Conservation (phyloP, 768 basidiomycete genomes). For the Lactarius indigo region DNA sequence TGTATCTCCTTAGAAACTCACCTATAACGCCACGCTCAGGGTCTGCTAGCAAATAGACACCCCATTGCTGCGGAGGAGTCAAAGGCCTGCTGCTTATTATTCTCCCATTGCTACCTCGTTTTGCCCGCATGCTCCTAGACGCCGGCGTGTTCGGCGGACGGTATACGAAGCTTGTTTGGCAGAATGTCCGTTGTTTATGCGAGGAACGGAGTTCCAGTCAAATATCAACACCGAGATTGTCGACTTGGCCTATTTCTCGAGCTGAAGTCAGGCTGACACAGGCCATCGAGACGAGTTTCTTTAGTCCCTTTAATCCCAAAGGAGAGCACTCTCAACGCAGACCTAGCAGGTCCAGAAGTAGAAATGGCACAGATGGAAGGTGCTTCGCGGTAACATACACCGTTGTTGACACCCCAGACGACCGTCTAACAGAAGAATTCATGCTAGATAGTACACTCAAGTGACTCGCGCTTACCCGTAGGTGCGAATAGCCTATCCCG, state of each 20-base stretch:
- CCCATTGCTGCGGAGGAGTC: conserved; percentile 75
- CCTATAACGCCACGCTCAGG: conserved; percentile 38
- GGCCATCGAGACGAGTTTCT: conserved; percentile 34
- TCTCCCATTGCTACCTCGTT: neutral
- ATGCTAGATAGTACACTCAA: conserved; percentile 34
- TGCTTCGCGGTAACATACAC: neutral
- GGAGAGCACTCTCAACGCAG: neutral
- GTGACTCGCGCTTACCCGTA: conserved; percentile 41
- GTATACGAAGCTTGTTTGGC: conserved; percentile 50
- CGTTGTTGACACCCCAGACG: neutral
- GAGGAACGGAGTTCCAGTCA: conserved; percentile 65
- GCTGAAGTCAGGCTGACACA: conserved; percentile 77
- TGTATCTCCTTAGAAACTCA: neutral
- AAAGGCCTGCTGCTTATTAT: conserved; percentile 38
- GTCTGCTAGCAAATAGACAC: conserved; percentile 61
- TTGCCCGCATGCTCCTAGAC: conserved; percentile 34
- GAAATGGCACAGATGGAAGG: neutral
- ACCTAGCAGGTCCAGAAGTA: neutral
- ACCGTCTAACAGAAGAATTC: neutral
- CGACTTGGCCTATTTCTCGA: conserved; percentile 43
- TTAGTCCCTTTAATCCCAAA: neutral
- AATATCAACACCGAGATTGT: conserved; percentile 46
- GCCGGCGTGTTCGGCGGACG: conserved; percentile 53
- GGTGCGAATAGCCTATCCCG: conserved; percentile 29
- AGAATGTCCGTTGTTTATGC: conserved; percentile 71